These are phyloP conservation scores for Maudiozyma humilis DNA, from an alignment of 1,139 yeast genomes.

Conservation along the genomic window DNA sequence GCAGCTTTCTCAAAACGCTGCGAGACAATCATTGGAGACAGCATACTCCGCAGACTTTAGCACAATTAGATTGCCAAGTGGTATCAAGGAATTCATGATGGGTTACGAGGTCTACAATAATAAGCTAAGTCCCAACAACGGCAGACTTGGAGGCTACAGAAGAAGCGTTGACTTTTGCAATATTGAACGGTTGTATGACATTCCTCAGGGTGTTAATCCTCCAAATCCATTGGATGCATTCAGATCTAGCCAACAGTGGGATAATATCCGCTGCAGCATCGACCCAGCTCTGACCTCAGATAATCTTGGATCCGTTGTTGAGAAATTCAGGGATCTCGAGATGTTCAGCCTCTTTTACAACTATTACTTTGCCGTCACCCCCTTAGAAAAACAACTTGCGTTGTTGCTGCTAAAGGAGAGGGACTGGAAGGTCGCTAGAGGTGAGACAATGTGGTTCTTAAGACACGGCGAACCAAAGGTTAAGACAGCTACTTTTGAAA, in stretches of 20 bases:
- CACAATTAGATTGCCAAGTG: slow-evolving; percentile 55
- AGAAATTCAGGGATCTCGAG: slow-evolving; percentile 26
- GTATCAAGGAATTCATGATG: slow-evolving; percentile 50
- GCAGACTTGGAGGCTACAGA: slow-evolving; percentile 25
- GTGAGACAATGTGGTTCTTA: slow-evolving; percentile 35
- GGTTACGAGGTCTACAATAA: slow-evolving; percentile 24
- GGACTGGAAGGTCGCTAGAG: slow-evolving; percentile 33
- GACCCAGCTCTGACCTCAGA: slow-evolving; percentile 3
- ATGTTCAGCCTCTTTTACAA: slow-evolving; percentile 50
- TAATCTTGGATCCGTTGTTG: slow-evolving; percentile 16
- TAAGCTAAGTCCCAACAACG: slow-evolving; percentile 17
- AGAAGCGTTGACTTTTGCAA: slow-evolving; percentile 25
- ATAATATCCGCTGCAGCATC: slow-evolving; percentile 21
- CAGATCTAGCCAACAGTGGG: slow-evolving; percentile 32
- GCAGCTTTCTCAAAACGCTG: slow-evolving; percentile 7
- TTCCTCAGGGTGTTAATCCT: slow-evolving; percentile 30
- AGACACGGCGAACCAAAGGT: slow-evolving; percentile 33
- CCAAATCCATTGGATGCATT: slow-evolving; percentile 32
- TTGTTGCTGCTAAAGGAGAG: slow-evolving; percentile 29
- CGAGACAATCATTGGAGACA: slow-evolving; percentile 12
- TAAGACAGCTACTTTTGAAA: slow-evolving; percentile 33
- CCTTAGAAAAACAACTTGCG: slow-evolving; percentile 39
- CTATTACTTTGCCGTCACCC: slow-evolving; percentile 52
- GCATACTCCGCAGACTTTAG: slow-evolving; percentile 24
- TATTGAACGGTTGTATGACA: slow-evolving; percentile 20